Evolutionary conservation across 305 asterid species (phyloP).

Genomic region (Striga hermonthica): DNA sequence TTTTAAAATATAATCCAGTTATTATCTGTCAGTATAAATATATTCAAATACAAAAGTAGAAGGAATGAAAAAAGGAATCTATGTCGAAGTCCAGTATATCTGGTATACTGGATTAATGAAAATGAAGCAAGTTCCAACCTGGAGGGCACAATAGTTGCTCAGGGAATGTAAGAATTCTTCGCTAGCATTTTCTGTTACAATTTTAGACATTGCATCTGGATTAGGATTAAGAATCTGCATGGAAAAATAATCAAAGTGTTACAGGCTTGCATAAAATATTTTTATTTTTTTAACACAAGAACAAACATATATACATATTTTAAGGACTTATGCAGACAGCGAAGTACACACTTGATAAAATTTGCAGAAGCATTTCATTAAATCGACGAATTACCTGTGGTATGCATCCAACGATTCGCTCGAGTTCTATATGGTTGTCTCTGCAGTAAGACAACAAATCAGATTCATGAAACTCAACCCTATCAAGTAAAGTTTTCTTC

Average conservation of each 20-base stretch:
- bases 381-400: conserved; percentile 71
- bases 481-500: conserved; percentile 82
- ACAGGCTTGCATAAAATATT: conserved; percentile 19
- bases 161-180: conserved; percentile 86
- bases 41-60: background rate
- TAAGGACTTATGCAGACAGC: conserved; percentile 3
- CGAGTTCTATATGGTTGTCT: conserved; percentile 84
- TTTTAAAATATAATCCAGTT: background rate
- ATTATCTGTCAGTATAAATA: background rate
- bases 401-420: conserved; percentile 96
- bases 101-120: conserved; percentile 26
- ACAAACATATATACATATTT: conserved; percentile 21
- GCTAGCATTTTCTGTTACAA: conserved; percentile 93
- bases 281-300: background rate
- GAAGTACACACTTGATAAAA: conserved; percentile 26
- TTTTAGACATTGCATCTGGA: conserved; percentile 98
- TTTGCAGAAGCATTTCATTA: conserved; percentile 12
- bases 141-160: conserved; percentile 97
- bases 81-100: conserved; percentile 18
- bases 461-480: conserved; percentile 94
- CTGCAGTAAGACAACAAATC: conserved; percentile 92
- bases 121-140: conserved; percentile 47
- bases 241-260: conserved; percentile 14
- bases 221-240: conserved; percentile 94
- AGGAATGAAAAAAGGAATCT: background rate